Conservation (phyloP, 345 rosid species). For the Pelargonium nanum region DNA sequence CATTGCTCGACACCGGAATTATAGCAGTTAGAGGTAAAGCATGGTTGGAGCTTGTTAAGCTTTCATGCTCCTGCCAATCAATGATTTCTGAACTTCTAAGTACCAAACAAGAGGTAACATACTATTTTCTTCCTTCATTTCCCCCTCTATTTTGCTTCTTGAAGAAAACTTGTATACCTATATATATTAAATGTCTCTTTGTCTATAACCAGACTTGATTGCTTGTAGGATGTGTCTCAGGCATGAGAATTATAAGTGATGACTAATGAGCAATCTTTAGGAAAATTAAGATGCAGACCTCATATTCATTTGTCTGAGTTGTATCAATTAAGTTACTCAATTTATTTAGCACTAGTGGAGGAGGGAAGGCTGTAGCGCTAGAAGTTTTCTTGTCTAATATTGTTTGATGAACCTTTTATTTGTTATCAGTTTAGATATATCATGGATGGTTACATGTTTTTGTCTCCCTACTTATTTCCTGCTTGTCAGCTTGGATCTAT, state of each 20-base stretch:
- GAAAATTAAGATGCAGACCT: not conserved
- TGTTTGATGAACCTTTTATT: too few species aligned
- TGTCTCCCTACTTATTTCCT: not conserved
- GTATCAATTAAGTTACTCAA: not conserved
- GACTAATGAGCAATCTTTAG: not conserved
- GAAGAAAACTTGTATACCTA: not conserved
- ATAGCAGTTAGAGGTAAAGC: slow-evolving; percentile 87
- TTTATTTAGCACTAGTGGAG: not conserved
- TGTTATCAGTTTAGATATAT: not conserved
- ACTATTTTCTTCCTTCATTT: slow-evolving; percentile 4
- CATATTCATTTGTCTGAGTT: not conserved
- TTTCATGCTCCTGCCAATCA: slow-evolving; percentile 67
- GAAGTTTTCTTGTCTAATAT: too few species aligned
- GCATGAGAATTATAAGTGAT: not conserved
- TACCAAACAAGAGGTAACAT: slow-evolving; percentile 54
- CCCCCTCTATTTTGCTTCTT: not conserved
- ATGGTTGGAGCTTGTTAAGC: slow-evolving; percentile 67
- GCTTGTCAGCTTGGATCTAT: not conserved
- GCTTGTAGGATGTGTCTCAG: not conserved
- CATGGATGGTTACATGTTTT: not conserved
- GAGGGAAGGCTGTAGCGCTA: not conserved
- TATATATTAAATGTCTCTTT: not conserved
- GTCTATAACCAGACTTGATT: not conserved
- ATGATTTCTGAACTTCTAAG: slow-evolving; percentile 63
- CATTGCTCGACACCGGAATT: slow-evolving; percentile 90